Percentiles rank a stretch among this genome's conserved stretches.
Evolutionary conservation across 805 yeast species (phyloP).

Genomic region (Hanseniaspora valbyensis): DNA sequence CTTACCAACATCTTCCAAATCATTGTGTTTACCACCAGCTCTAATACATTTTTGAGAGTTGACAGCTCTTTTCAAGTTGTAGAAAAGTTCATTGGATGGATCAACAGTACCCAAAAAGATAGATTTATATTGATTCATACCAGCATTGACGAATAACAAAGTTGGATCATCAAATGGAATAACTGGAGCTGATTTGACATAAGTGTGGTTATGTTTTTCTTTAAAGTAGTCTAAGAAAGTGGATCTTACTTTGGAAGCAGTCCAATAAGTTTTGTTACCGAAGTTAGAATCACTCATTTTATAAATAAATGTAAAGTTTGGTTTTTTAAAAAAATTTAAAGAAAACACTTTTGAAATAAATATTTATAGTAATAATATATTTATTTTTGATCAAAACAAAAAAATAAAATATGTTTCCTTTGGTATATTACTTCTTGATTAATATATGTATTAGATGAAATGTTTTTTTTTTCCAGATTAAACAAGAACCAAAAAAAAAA

Average conservation of each 20-base stretch:
- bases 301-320: not conserved
- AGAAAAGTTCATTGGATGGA: constrained; percentile 71
- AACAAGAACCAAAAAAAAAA: too few relatives aligned
- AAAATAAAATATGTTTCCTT: too few relatives aligned
- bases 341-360: not conserved
- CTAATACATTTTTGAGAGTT: constrained; percentile 97
- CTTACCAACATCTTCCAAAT: constrained; percentile 94
- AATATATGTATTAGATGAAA: too few relatives aligned
- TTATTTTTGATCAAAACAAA: too few relatives aligned
- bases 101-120: constrained; percentile 95
- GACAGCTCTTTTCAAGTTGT: constrained; percentile 73
- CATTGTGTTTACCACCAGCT: constrained; percentile 99
- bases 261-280: constrained; percentile 36
- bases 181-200: constrained; percentile 86
- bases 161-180: constrained; percentile 98
- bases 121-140: constrained; percentile 98
- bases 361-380: too few relatives aligned
- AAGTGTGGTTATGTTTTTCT: constrained; percentile 51
- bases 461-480: too few relatives aligned
- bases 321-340: not conserved
- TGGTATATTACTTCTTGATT: too few relatives aligned
- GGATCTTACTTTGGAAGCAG: constrained; percentile 51
- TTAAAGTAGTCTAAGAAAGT: constrained; percentile 79
- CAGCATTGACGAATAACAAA: constrained; percentile 91
- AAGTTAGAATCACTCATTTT: constrained; percentile 16